Evolutionary conservation across 139 green algal genomes (phyloP).

Genomic region (Deuterostichococcus epilithicus): DNA sequence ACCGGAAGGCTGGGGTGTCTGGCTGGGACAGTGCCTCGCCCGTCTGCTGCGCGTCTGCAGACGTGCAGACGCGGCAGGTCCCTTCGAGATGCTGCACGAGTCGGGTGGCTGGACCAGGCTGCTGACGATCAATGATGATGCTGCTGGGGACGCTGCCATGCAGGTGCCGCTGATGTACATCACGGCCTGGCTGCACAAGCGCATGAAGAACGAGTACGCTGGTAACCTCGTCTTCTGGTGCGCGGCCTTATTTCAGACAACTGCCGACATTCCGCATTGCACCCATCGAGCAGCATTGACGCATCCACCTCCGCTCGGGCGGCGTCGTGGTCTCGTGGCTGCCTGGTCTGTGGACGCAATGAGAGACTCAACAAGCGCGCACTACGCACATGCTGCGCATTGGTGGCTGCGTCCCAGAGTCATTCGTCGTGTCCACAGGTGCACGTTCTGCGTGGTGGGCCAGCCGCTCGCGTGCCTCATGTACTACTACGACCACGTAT

Average conservation of each 20-base stretch:
- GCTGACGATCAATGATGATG: not conserved
- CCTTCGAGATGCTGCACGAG: not conserved
- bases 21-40: not conserved
- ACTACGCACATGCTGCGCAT: no score
- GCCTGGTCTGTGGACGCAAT: no score
- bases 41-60: not conserved
- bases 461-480: conserved; percentile 81
- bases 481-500: conserved; percentile 82
- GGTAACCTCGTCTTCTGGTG: conserved; percentile 89
- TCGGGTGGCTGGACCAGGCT: not conserved
- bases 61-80: not conserved
- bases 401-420: no score
- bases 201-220: conserved; percentile 37
- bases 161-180: conserved; percentile 73
- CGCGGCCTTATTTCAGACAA: no score
- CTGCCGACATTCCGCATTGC: no score
- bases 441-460: conserved; percentile 88
- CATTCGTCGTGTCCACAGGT: no score
- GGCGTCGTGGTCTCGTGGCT: no score
- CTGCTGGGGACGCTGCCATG: not conserved
- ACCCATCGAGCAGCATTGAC: no score
- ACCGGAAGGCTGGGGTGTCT: not conserved
- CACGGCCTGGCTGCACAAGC: conserved; percentile 56
- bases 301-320: no score
- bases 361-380: no score